phyloP scores from a whole-genome alignment of 495 filamentous ascomycete genomes.

The Penicillium bovifimosum region DNA sequence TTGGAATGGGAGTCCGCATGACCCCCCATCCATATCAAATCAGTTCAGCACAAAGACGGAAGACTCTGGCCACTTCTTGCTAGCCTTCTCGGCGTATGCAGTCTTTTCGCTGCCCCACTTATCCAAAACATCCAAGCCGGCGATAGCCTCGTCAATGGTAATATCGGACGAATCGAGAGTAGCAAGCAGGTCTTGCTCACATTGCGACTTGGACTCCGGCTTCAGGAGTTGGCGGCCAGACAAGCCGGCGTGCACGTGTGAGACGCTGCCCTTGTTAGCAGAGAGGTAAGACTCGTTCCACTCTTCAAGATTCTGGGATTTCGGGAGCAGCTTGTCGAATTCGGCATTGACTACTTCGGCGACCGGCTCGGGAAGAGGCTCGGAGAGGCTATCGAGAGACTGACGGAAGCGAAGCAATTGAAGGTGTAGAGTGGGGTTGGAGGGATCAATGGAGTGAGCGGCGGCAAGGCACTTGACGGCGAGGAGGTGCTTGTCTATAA shows the following conservation, averaged over 20 bases:
- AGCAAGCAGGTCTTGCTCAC: constrained; percentile 54
- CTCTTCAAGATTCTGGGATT: constrained; percentile 50
- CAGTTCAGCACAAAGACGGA: constrained; percentile 47
- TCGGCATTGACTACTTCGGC: constrained; percentile 60
- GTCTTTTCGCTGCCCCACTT: constrained; percentile 56
- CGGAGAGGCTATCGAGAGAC: constrained; percentile 49
- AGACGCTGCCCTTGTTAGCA: constrained; percentile 55
- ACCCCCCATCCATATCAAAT: neutral
- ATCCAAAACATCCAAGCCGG: constrained; percentile 53
- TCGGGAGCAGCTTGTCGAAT: constrained; percentile 56
- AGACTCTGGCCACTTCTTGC: constrained; percentile 66
- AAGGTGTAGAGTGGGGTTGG: constrained; percentile 71
- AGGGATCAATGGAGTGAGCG: constrained; percentile 59
- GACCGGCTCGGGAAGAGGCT: constrained; percentile 54
- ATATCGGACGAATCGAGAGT: constrained; percentile 51
- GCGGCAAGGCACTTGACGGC: constrained; percentile 81
- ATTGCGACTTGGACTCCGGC: constrained; percentile 47
- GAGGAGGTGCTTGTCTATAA: constrained; percentile 70
- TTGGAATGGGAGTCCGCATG: neutral
- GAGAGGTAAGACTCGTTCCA: constrained; percentile 63
- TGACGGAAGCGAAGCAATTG: constrained; percentile 66
- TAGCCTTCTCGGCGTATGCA: constrained; percentile 59
- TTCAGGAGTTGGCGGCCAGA: constrained; percentile 56
- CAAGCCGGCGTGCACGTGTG: constrained; percentile 59
- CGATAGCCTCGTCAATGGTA: constrained; percentile 55